Conservation (phyloP, 805 yeast species). For the Phaffomyces thermotolerans region DNA sequence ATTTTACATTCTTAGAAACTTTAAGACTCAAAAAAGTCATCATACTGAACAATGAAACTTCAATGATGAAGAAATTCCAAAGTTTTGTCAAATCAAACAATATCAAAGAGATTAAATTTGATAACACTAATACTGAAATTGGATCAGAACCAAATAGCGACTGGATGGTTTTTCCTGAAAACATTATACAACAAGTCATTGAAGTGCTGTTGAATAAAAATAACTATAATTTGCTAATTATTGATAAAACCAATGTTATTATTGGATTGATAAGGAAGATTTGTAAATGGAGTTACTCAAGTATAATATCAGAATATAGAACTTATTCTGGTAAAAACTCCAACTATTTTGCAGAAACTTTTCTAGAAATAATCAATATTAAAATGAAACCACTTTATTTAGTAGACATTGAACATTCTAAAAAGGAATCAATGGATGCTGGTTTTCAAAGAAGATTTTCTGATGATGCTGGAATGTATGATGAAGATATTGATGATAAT, state of each 20-base stretch:
- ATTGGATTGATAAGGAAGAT: conserved; percentile 76
- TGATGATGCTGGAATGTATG: conserved; percentile 5
- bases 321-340: conserved; percentile 64
- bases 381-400: conserved; percentile 28
- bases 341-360: conserved; percentile 75
- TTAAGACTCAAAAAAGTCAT: conserved; percentile 61
- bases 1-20: conserved; percentile 72
- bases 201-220: conserved; percentile 53
- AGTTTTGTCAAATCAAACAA: conserved; percentile 53
- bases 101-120: conserved; percentile 38
- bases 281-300: conserved; percentile 84
- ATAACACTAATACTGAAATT: conserved; percentile 24
- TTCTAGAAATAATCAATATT: conserved; percentile 63
- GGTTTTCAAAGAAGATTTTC: conserved; percentile 11
- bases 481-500: conserved; percentile 14
- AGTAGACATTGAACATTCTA: background rate
- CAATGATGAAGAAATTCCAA: conserved; percentile 56
- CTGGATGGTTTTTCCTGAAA: conserved; percentile 73
- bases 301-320: conserved; percentile 80
- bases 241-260: conserved; percentile 75
- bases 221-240: conserved; percentile 61
- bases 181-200: conserved; percentile 57
- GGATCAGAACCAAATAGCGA: conserved; percentile 17
- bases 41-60: conserved; percentile 78
- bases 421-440: conserved; percentile 21